Evolutionary conservation across 495 filamentous ascomycete species (phyloP).

Genomic region (Annulohypoxylon bovei): DNA sequence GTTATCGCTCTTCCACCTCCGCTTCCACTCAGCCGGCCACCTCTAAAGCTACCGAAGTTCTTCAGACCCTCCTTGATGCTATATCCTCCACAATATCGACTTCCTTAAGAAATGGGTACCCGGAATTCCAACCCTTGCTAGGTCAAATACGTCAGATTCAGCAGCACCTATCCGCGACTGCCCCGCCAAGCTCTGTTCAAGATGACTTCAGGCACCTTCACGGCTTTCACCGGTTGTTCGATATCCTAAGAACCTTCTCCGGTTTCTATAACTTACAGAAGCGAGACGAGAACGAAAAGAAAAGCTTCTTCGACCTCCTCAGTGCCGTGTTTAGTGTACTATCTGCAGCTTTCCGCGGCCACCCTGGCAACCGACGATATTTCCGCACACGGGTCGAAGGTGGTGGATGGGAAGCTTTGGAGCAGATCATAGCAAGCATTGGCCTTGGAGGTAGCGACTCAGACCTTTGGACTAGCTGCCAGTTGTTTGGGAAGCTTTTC

Average conservation of each 20-base stretch:
- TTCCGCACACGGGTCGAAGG: constrained; percentile 77
- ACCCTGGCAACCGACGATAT: constrained; percentile 87
- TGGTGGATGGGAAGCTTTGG: constrained; percentile 81
- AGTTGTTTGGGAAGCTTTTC: constrained; percentile 86
- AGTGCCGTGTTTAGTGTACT: constrained; percentile 76
- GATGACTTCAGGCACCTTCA: constrained; percentile 85
- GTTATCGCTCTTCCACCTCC: constrained; percentile 71
- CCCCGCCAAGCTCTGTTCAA: constrained; percentile 58
- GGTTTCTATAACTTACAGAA: constrained; percentile 75
- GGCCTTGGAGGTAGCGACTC: constrained; percentile 67
- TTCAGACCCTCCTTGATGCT: constrained; percentile 67
- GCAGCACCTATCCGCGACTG: constrained; percentile 58
- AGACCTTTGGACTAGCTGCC: constrained; percentile 71
- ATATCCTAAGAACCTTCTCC: constrained; percentile 72
- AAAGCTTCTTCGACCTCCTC: constrained; percentile 72
- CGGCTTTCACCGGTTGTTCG: constrained; percentile 81
- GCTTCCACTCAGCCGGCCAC: constrained; percentile 61
- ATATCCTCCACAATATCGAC: constrained; percentile 49
- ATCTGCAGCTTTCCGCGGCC: constrained; percentile 77
- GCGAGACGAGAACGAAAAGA: constrained; percentile 67
- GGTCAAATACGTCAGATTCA: constrained; percentile 55
- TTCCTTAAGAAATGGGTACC: constrained; percentile 46
- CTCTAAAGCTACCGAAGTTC: constrained; percentile 67
- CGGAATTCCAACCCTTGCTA: constrained; percentile 54
- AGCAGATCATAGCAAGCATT: constrained; percentile 71